Percentiles rank a stretch among this genome's conserved stretches.
Evolutionary conservation across 331 rosid genomes (phyloP).

Genomic region (Quercus tomentella): DNA sequence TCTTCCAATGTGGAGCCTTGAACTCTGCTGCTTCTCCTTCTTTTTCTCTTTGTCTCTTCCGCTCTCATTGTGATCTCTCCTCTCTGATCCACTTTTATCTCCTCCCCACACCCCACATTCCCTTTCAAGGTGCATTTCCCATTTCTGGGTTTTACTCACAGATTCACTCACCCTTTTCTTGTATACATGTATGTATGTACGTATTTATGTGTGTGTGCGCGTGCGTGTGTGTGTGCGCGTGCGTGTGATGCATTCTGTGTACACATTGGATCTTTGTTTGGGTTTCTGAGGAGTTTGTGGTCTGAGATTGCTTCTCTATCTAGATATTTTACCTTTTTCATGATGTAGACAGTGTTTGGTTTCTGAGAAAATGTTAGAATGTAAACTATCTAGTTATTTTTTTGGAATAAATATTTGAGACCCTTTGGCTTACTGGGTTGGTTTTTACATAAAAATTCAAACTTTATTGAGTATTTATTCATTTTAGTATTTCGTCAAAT

Average conservation of each 20-base stretch:
- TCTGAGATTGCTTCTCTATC: neutral
- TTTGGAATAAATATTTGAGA: neutral
- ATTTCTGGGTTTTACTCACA: constrained; percentile 15
- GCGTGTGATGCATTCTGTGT: neutral
- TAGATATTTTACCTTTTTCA: neutral
- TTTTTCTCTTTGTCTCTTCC: constrained; percentile 23
- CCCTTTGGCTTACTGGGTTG: neutral
- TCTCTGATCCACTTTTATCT: constrained; percentile 27
- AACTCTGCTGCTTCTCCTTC: neutral
- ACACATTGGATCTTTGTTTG: neutral
- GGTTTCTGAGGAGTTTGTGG: neutral
- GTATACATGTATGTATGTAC: too few species aligned
- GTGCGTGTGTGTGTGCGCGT: neutral
- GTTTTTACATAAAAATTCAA: neutral
- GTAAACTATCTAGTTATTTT: neutral
- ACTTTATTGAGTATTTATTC: neutral
- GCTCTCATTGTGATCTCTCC: constrained; percentile 37
- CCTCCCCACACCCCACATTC: neutral
- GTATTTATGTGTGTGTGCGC: too few species aligned
- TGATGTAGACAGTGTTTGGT: neutral
- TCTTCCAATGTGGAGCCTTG: constrained; percentile 18
- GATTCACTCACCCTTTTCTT: neutral
- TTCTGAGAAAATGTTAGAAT: constrained; percentile 14
- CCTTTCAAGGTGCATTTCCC: constrained; percentile 11
- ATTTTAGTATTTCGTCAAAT: neutral